A percentile compares a stretch with the other conserved stretches of the same genome.
phyloP scores from a whole-genome alignment of 805 yeast genomes.

The Yarrowia hollandica region DNA sequence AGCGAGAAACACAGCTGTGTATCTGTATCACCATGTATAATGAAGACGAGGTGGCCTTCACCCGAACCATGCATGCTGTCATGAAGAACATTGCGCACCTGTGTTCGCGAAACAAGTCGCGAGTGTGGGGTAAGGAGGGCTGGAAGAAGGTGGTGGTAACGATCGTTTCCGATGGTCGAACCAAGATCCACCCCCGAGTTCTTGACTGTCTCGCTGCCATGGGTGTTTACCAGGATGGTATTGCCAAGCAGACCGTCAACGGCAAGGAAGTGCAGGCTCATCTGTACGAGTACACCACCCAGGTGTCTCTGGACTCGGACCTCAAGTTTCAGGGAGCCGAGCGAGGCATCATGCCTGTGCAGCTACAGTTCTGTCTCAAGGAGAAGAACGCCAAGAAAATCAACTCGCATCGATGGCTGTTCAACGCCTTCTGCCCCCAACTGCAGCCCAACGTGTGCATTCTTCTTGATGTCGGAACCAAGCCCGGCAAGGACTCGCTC shows the following conservation, averaged over 20 bases:
- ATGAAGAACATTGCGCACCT: slow-evolving; percentile 89
- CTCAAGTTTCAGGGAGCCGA: slow-evolving; percentile 88
- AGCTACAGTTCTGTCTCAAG: slow-evolving; percentile 85
- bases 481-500: slow-evolving; percentile 82
- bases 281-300: slow-evolving; percentile 93
- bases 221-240: slow-evolving; percentile 96
- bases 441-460: slow-evolving; percentile 89
- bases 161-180: slow-evolving; percentile 92
- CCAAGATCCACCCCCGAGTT: slow-evolving; percentile 80
- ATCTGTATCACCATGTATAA: slow-evolving; percentile 97
- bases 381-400: slow-evolving; percentile 91
- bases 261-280: slow-evolving; percentile 91
- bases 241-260: slow-evolving; percentile 92
- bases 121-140: slow-evolving; percentile 93
- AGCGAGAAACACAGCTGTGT: slow-evolving; percentile 88
- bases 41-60: slow-evolving; percentile 85
- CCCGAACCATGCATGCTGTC: slow-evolving; percentile 92
- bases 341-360: slow-evolving; percentile 91
- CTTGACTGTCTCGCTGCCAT: slow-evolving; percentile 87
- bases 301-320: slow-evolving; percentile 85
- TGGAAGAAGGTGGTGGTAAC: slow-evolving; percentile 96
- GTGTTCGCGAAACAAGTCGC: slow-evolving; percentile 74
- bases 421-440: slow-evolving; percentile 90
- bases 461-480: slow-evolving; percentile 94
- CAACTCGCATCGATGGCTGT: slow-evolving; percentile 97